Conservation (phyloP, 208 protist species). For the Herpetomonas tarakana region DNA sequence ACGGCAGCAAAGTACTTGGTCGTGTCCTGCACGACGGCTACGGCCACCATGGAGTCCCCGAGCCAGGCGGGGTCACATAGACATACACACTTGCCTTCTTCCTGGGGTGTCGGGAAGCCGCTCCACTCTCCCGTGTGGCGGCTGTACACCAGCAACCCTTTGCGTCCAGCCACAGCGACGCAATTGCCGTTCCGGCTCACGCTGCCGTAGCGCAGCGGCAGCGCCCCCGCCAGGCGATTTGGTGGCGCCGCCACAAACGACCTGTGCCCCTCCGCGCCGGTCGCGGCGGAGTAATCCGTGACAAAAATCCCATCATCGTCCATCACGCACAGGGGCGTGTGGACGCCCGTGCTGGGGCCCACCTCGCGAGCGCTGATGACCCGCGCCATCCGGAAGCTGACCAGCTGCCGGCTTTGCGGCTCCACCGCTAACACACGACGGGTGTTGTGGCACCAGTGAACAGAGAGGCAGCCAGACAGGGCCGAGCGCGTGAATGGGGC, state of each 20-base stretch:
- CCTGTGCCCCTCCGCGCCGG: background rate
- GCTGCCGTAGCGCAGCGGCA: background rate
- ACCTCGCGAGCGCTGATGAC: conserved; percentile 20
- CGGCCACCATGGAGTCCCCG: conserved; percentile 25
- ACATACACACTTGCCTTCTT: conserved; percentile 33
- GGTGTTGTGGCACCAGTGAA: conserved; percentile 25
- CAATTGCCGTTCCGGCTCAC: background rate
- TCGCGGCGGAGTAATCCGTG: conserved; percentile 4
- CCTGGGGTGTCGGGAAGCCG: conserved; percentile 23
- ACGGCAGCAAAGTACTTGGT: background rate
- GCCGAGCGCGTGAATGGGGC: background rate
- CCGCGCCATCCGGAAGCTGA: conserved; percentile 31
- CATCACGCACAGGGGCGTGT: conserved; percentile 37
- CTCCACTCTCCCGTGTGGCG: conserved; percentile 51
- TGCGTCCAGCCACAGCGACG: conserved; percentile 16
- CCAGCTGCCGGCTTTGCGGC: conserved; percentile 17
- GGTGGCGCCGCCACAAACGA: background rate
- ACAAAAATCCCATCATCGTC: conserved; percentile 28
- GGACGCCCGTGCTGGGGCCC: conserved; percentile 21
- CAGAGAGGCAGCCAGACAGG: conserved; percentile 17
- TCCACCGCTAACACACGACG: conserved; percentile 29
- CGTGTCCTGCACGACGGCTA: conserved; percentile 18
- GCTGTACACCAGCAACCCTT: conserved; percentile 39
- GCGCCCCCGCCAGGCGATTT: background rate
- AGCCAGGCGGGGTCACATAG: conserved; percentile 66